Conservation (phyloP, 768 basidiomycete genomes). For the Tephrocybe sp. region DNA sequence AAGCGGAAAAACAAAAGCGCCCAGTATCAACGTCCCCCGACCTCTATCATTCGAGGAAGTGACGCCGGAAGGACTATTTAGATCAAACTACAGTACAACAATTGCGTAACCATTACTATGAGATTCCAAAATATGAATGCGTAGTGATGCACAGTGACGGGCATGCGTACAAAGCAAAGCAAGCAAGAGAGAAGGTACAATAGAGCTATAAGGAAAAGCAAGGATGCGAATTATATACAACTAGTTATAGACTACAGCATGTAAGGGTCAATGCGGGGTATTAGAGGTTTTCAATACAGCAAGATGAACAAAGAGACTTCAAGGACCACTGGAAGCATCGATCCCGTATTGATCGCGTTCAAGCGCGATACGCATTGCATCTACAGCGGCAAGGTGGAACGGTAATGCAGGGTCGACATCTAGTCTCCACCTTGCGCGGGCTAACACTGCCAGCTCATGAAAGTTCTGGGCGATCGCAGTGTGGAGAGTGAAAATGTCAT, state of each 20-base stretch:
- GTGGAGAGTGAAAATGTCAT: slow-evolving; percentile 31
- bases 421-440: slow-evolving; percentile 47
- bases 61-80: too few species aligned
- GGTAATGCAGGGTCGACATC: slow-evolving; percentile 57
- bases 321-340: slow-evolving; percentile 7
- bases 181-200: too few species aligned
- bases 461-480: slow-evolving; percentile 67
- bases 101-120: background rate
- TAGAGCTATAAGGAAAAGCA: too few species aligned
- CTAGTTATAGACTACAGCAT: too few species aligned
- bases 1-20: too few species aligned
- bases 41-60: too few species aligned
- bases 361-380: slow-evolving; percentile 53
- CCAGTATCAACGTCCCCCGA: too few species aligned
- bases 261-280: too few species aligned
- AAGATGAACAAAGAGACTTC: background rate
- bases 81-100: background rate
- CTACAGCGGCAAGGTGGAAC: slow-evolving; percentile 73
- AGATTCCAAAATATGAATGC: background rate
- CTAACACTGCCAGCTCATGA: slow-evolving; percentile 67
- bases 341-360: slow-evolving; percentile 28
- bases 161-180: too few species aligned
- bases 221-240: too few species aligned
- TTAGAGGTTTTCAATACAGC: background rate
- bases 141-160: too few species aligned